These are phyloP conservation scores for Fagus crenata DNA, from an alignment of 306 rosid species.

Conservation along the genomic window DNA sequence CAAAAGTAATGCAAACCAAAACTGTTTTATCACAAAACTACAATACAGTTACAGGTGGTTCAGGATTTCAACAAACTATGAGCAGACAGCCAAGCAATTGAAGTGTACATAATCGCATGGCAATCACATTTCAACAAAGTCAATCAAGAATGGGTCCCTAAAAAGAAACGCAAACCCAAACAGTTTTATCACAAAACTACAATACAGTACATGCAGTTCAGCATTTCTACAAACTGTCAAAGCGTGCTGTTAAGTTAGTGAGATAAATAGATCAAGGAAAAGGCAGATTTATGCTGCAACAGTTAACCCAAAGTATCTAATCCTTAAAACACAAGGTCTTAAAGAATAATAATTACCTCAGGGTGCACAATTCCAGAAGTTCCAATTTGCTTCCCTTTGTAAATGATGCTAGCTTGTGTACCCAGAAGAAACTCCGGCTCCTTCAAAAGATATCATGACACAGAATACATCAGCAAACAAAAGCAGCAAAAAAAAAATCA, in stretches of 20 bases:
- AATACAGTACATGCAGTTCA: not conserved
- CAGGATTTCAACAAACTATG: too few species aligned
- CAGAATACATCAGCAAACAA: not conserved
- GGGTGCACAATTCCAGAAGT: conserved; percentile 94
- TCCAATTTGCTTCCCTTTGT: conserved; percentile 66
- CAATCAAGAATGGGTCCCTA: not conserved
- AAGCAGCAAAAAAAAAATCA: conserved; percentile 6
- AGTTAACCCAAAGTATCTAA: conserved; percentile 16
- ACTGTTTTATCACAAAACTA: too few species aligned
- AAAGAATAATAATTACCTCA: conserved; percentile 50
- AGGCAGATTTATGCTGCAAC: not conserved
- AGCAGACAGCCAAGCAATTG: too few species aligned
- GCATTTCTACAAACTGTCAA: not conserved
- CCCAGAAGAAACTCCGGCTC: conserved; percentile 87
- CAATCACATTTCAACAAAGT: not conserved
- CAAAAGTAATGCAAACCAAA: too few species aligned
- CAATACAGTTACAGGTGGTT: too few species aligned
- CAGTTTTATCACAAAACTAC: not conserved
- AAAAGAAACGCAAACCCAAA: not conserved
- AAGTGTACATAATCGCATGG: not conserved
- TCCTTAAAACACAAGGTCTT: not conserved
- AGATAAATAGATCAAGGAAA: not conserved
- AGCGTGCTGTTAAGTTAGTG: not conserved
- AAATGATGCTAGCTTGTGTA: conserved; percentile 76
- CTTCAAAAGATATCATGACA: conserved; percentile 37